phyloP scores from a whole-genome alignment of 1,284 basidiomycete genomes.

The Sparassis latifolia region DNA sequence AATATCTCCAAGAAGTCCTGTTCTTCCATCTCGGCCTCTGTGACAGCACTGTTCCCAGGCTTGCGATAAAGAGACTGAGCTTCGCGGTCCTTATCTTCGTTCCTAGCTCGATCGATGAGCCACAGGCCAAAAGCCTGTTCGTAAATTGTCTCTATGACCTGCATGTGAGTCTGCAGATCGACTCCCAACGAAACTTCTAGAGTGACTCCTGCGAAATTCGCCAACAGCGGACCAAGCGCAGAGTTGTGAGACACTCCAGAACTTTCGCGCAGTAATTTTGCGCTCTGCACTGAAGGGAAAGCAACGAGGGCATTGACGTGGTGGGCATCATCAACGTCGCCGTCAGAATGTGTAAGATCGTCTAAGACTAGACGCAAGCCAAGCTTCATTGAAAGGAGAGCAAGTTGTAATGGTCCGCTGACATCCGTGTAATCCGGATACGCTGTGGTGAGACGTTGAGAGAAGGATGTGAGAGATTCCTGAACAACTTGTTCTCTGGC shows the following conservation, averaged over 20 bases:
- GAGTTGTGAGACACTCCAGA: conserved; percentile 2
- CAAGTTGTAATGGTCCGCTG: conserved; percentile 55
- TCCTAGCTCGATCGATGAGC: conserved; percentile 73
- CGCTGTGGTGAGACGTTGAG: conserved; percentile 47
- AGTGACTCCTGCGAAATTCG: conserved; percentile 46
- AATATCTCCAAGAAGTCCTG: conserved; percentile 80
- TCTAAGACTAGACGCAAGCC: conserved; percentile 63
- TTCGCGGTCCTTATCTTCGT: conserved; percentile 58
- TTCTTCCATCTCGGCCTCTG: conserved; percentile 76
- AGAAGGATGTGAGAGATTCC: conserved; percentile 58
- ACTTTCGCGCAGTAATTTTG: conserved; percentile 27
- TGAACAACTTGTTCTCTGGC: conserved; percentile 58
- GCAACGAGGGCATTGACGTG: conserved; percentile 34
- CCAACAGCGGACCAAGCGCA: conserved; percentile 33
- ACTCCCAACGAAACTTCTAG: conserved; percentile 35
- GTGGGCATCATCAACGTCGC: conserved; percentile 5
- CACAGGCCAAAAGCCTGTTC: conserved; percentile 77
- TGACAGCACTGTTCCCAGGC: conserved; percentile 51
- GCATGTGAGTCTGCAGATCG: conserved; percentile 24
- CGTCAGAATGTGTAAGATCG: conserved; percentile 4
- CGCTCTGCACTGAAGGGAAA: conserved; percentile 48
- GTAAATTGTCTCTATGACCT: conserved; percentile 46
- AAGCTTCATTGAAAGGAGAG: conserved; percentile 63
- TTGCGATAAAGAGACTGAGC: conserved; percentile 80
- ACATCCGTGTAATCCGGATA: conserved; percentile 71